Evolutionary conservation across 192 early-diverging fungal genomes (phyloP).

Genomic region (Backusella circina): DNA sequence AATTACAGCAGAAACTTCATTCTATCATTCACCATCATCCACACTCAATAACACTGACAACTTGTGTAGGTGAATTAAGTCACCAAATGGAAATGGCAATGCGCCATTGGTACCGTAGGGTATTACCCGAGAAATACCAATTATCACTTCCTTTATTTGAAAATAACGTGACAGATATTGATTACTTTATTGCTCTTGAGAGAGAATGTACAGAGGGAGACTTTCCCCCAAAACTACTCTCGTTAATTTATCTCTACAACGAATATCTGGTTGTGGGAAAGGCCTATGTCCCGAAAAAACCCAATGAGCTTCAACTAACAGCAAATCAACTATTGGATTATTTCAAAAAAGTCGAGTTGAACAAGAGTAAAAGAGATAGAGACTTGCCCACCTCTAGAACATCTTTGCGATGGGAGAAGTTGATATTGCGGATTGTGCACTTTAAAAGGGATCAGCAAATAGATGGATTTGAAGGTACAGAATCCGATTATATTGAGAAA

Average conservation of each 20-base stretch:
- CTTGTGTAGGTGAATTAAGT: not conserved
- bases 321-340: not conserved
- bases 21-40: not conserved
- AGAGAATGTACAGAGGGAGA: not conserved
- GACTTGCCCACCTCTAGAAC: not conserved
- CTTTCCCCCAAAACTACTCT: not conserved
- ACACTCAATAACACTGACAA: not conserved
- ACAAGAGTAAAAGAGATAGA: not conserved
- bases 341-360: not conserved
- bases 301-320: not conserved
- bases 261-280: conserved; percentile 13
- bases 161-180: not conserved
- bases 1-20: not conserved
- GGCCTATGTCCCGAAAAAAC: not conserved
- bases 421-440: not conserved
- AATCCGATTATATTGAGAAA: not conserved
- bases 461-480: not conserved
- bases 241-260: not conserved
- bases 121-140: not conserved
- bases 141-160: conserved; percentile 5
- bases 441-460: not conserved
- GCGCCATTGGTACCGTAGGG: conserved; percentile 12
- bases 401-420: not conserved
- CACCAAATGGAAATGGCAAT: conserved; percentile 6
- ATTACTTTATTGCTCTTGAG: not conserved